Evolutionary conservation across 2,329 filamentous ascomycete species (phyloP).

Genomic region (Arthroderma sp.): DNA sequence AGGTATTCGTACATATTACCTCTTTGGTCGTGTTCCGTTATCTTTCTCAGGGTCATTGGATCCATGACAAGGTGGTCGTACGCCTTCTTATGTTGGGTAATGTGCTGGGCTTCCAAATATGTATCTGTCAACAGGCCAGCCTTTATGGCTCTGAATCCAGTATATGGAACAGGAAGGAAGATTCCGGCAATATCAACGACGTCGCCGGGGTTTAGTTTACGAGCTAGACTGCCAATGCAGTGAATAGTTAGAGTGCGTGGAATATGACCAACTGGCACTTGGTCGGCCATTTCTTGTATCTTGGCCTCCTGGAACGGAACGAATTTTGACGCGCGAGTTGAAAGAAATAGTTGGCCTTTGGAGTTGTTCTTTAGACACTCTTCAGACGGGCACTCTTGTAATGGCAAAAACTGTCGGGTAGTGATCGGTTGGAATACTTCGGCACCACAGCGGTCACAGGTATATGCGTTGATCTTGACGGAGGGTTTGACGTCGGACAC

Average conservation of each 20-base stretch:
- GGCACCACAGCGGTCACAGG: constrained; percentile 88
- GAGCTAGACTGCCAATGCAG: constrained; percentile 73
- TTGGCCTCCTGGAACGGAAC: constrained; percentile 96
- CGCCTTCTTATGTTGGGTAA: constrained; percentile 94
- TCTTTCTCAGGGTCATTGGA: constrained; percentile 62
- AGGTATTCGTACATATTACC: constrained; percentile 94
- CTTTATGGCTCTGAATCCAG: constrained; percentile 94
- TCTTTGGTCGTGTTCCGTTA: constrained; percentile 70
- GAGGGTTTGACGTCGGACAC: constrained; percentile 97
- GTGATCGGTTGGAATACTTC: constrained; percentile 96
- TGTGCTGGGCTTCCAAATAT: constrained; percentile 85
- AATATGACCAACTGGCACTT: constrained; percentile 95
- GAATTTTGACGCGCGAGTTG: constrained; percentile 93
- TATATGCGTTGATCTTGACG: constrained; percentile 95
- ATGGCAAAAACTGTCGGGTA: constrained; percentile 77
- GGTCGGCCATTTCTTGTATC: constrained; percentile 98
- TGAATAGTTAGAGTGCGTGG: constrained; percentile 80
- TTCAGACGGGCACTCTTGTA: constrained; percentile 75
- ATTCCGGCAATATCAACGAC: constrained; percentile 89
- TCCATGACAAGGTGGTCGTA: constrained; percentile 88
- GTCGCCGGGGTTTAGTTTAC: constrained; percentile 84
- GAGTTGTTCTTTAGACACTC: constrained; percentile 83
- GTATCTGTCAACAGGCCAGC: constrained; percentile 95
- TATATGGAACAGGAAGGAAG: constrained; percentile 94
- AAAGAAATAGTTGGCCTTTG: constrained; percentile 86